phyloP scores from a whole-genome alignment of 192 early-diverging fungal genomes.

The Podila clonocystis region DNA sequence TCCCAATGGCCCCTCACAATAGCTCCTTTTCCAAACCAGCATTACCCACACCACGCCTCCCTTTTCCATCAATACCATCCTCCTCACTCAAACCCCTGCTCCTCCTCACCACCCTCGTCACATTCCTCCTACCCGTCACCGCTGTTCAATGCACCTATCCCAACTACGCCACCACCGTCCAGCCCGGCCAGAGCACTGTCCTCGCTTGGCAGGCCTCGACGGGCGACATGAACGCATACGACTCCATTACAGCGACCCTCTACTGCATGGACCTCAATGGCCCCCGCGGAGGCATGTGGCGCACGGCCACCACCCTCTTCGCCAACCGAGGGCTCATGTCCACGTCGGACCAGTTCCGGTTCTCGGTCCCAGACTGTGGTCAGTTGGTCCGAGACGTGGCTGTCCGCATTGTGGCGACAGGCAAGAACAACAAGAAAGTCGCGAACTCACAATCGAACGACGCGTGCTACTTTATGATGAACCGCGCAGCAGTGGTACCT shows the following conservation, averaged over 20 bases:
- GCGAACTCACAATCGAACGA: neutral
- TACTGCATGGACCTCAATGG: constrained; percentile 50
- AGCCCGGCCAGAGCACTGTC: constrained; percentile 16
- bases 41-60: neutral
- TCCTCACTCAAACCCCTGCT: neutral
- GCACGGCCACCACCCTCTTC: constrained; percentile 20
- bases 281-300: constrained; percentile 30
- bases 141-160: constrained; percentile 34
- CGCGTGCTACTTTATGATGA: constrained; percentile 37
- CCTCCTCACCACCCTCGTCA: neutral
- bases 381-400: constrained; percentile 18
- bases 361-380: constrained; percentile 38
- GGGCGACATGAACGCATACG: constrained; percentile 6
- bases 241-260: constrained; percentile 26
- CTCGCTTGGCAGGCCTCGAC: constrained; percentile 12
- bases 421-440: neutral
- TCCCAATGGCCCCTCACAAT: constrained; percentile 9
- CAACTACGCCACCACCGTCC: constrained; percentile 28
- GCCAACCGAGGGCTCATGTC: constrained; percentile 5
- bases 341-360: constrained; percentile 2
- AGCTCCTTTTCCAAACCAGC: neutral
- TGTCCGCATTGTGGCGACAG: constrained; percentile 24
- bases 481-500: neutral
- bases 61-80: neutral
- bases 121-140: neutral